Evolutionary conservation across 2,329 filamentous ascomycete genomes (phyloP), one percentile per base, ranked within the genome.

Genomic region (Grosmannia clavigera): DNA sequence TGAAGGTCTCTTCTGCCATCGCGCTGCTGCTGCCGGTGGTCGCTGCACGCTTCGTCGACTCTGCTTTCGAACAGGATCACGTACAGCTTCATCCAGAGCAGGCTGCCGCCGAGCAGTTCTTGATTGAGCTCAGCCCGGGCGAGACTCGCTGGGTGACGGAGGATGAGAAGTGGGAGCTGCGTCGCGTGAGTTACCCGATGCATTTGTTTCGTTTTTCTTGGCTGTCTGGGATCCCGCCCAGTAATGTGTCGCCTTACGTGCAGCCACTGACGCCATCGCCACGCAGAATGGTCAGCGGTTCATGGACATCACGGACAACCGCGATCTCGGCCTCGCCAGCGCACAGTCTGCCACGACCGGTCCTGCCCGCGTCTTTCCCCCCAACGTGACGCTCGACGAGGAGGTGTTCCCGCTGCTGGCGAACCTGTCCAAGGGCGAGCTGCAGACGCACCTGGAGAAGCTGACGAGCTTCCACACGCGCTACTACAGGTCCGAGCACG

Each of bases 121-220:
- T 95, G 55, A 85, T 99, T 64, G 92, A 97, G 76, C 79, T 94
- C 31, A 81, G 83, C n/a, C 90, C 90, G 3, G 90, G 88, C 60
- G 81, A 92, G 70, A 92, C 86, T 29, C 78, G 81, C 78, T 94
- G 89, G 88, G 86, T 96, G 38, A 95, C 90, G 0, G 92, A 97
- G 68, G 89, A 96, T 43, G 85, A 96, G 76, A 99, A 97, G 75
- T 96, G 92, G 91, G 85, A 86, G 72, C 76, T 97, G 64, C 86
- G 88, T 69, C 81, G 90, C 66, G 91, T 95, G 80, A 61, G 83
- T 59, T 5, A 16, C 29, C 31, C 14, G 27, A 29, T 35, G 1
- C 33, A 12, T 25, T 9, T 38, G 3, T 40, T 25, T 25, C 9
- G n/a, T 7, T 57, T 22, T 25, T 7, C 19, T 19, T 6, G 14